A percentile compares a stretch with the other conserved stretches of the same genome.
Evolutionary conservation across 108 stramenopile species (phyloP).

Genomic region (Fragilariopsis cylindrus): DNA sequence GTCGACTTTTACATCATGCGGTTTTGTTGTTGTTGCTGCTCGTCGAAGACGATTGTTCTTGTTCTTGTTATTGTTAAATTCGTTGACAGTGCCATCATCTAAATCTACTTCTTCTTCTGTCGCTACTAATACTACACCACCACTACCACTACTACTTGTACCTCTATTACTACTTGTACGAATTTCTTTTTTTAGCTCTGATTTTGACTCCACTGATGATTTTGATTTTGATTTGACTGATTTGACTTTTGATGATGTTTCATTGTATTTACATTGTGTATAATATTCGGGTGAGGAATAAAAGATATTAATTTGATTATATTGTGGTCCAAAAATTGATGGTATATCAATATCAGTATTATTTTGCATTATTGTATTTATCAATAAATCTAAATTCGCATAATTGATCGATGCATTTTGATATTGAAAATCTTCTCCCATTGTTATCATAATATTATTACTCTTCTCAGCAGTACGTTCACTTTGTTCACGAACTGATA

Average conservation of each 20-base stretch:
- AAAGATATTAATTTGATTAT: constrained; percentile 79
- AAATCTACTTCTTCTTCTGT: too few relatives aligned
- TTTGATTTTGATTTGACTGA: neutral
- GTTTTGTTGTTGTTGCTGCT: too few relatives aligned
- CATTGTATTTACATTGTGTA: constrained; percentile 72
- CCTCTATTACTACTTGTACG: too few relatives aligned
- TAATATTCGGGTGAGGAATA: constrained; percentile 87
- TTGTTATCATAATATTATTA: constrained; percentile 86
- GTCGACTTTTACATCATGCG: too few relatives aligned
- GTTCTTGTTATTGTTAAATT: too few relatives aligned
- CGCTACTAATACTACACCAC: too few relatives aligned
- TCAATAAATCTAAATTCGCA: constrained; percentile 36
- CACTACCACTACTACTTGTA: too few relatives aligned
- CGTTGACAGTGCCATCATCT: too few relatives aligned
- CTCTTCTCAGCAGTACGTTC: constrained; percentile 60
- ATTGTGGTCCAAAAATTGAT: constrained; percentile 52
- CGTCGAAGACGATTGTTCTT: too few relatives aligned
- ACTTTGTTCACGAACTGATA: constrained; percentile 55
- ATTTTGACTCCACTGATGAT: neutral
- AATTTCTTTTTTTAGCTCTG: neutral
- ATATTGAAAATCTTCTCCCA: constrained; percentile 79
- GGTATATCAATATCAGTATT: constrained; percentile 23
- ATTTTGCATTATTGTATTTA: constrained; percentile 7
- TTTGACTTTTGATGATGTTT: neutral
- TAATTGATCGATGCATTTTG: constrained; percentile 33